Base-by-base conservation (phyloP, 306 rosid genomes). In the Gastrolobium villosum region DNA sequence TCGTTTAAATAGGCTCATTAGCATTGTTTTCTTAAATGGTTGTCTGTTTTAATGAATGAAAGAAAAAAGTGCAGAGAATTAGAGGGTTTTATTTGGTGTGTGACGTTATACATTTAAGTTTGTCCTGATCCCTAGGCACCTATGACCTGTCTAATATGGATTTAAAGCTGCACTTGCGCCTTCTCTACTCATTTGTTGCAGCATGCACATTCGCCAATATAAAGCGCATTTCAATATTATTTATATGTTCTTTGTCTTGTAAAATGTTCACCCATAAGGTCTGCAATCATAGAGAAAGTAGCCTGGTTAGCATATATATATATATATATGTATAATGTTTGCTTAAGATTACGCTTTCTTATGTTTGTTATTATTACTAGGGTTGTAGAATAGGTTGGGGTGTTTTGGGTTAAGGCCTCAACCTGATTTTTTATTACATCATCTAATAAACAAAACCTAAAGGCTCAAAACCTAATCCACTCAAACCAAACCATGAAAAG, bases 141-240 rank as follows among this genome's bases (percentile, higher is more conserved):
- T n/a, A n/a, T n/a, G n/a, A n/a, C n/a, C n/a, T n/a, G n/a, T n/a
- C n/a, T n/a, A n/a, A n/a, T n/a, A n/a, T n/a, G n/a, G n/a, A n/a
- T n/a, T n/a, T n/a, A n/a, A n/a, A n/a, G n/a, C 53, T 74, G 52
- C 72, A 37, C 49, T 73, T 83, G 74, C 43, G 9, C 46, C 7
- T 69, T 75, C 45, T 60, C 65, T 48, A 40, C 44, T 82, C 35
- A 75, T 43, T 81, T 69, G 48, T 14, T 50, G 54, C 30, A n/a
- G 40, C 43, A 54, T 70, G 56, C 66, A 72, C 67, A 56, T 72
- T 77, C 26, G 66, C 40, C 40, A 72, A 66, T 54, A 39, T 67
- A 44, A 66, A 67, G 63, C 2, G 32, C 61, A 79, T 74, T 75
- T 62, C 40, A 46, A 43, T 59, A 75, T 72, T 68, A 67, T 54